Base-by-base conservation (phyloP, 176 grass and related monocot species). In the Canna indica region DNA sequence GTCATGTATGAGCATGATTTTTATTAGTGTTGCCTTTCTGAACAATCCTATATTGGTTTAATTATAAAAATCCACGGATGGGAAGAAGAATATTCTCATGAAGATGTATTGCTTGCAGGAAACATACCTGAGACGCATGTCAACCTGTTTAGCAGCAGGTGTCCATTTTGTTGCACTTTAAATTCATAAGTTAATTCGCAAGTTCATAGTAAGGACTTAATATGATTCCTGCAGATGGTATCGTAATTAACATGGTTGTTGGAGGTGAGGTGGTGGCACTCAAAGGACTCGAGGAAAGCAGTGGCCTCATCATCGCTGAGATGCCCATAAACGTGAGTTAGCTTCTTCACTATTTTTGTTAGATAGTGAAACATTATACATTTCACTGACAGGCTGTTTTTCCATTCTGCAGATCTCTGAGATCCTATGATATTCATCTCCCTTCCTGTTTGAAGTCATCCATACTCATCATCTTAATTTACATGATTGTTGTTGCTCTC, bases 181-280 rank as follows among this genome's bases (percentile, higher is more conserved):
- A 41, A 20, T 38, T 44, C 48, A 20, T 3, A 26, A 27, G 30
- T 39, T 24, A 20, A 28, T 68, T 18, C 10, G 11, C 34, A 17
- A 58, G 15, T 68, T 69, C 34, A 76, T 24, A 38, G 2, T 33
- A 27, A 29, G 30, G 52, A 58, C 9, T 16, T 47, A n/a, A 29
- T 4, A 44, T 73, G 38, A 82, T 78, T 24, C 28, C 74, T 54
- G 67, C 87, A 97, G 93, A 90, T 47, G 86, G 93, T 70, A 90
- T 87, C 44, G 86, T 87, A 44, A 87, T 97, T 70, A 97, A 93
- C 80, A 97, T 97, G 86, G 89, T 97, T 64, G 94, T 97, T 52
- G 94, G 94, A 83, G 89, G 88, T 22, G 89, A 93, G 77, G 94
- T 97, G 32, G 82, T 67, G 48, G 69, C 73, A 67, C 86, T 97